A percentile compares a stretch with the other conserved stretches of the same genome.
These are phyloP conservation scores for Diplogelasinospora grovesii DNA, from an alignment of 495 filamentous ascomycete genomes.

Conservation along the genomic window DNA sequence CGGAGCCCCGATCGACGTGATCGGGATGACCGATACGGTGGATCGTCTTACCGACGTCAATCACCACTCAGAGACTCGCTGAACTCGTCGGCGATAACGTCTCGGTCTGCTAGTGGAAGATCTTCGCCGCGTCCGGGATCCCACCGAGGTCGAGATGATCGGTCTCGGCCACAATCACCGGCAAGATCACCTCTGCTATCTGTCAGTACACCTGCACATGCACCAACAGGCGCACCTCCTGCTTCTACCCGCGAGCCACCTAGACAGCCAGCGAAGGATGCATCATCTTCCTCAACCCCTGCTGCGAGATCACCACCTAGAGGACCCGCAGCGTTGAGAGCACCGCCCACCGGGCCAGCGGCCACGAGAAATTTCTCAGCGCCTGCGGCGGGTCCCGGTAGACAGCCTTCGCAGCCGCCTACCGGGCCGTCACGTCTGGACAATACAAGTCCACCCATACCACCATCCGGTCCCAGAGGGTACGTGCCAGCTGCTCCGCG, in stretches of 20 bases:
- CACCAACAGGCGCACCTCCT: conserved; percentile 22
- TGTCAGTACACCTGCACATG: conserved; percentile 18
- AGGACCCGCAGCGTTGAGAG: conserved; percentile 41
- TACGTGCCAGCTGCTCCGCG: too few species aligned
- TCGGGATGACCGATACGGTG: conserved; percentile 35
- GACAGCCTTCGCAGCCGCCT: conserved; percentile 25
- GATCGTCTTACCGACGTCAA: conserved; percentile 29
- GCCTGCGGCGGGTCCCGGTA: conserved; percentile 21
- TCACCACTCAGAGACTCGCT: conserved; percentile 37
- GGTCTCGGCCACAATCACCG: conserved; percentile 34
- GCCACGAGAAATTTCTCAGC: conserved; percentile 31
- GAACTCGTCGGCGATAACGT: conserved; percentile 37
- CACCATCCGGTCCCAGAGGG: conserved; percentile 41
- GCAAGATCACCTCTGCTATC: conserved; percentile 17
- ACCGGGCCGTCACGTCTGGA: conserved; percentile 27
- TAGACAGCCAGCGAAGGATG: conserved; percentile 22
- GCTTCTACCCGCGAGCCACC: conserved; percentile 19
- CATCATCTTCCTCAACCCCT: conserved; percentile 13
- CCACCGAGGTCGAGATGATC: conserved; percentile 33
- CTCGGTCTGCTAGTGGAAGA: conserved; percentile 35
- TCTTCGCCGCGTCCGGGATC: conserved; percentile 39
- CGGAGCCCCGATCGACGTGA: conserved; percentile 39
- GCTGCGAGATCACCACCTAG: conserved; percentile 38
- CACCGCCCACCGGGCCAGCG: conserved; percentile 39
- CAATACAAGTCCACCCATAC: conserved; percentile 30